Conservation (phyloP, 2,329 filamentous ascomycete genomes). For the Colletotrichum sp. region DNA sequence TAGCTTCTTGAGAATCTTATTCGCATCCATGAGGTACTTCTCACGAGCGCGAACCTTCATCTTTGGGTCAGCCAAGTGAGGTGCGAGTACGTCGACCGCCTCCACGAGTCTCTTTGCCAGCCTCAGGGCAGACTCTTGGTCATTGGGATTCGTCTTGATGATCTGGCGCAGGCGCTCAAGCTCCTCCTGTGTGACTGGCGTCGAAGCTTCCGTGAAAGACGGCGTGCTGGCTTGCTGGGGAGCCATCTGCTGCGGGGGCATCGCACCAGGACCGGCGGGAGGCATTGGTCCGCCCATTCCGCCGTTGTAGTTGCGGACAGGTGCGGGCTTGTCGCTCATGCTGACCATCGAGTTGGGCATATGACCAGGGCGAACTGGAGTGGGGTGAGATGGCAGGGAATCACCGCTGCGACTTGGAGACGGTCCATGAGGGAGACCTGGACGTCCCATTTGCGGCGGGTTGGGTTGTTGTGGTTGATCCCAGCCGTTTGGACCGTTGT, state of each 20-base stretch:
- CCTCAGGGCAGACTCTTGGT: conserved; percentile 72
- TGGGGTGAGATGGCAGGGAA: conserved; percentile 63
- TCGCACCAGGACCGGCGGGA: conserved; percentile 27
- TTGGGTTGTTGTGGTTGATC: background rate
- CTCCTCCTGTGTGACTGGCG: conserved; percentile 78
- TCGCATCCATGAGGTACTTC: conserved; percentile 82
- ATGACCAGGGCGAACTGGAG: conserved; percentile 66
- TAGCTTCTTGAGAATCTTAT: conserved; percentile 92
- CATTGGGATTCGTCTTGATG: conserved; percentile 74
- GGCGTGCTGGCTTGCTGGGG: conserved; percentile 26
- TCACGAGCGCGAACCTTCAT: conserved; percentile 79
- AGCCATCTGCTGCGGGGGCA: conserved; percentile 40
- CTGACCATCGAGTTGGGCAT: conserved; percentile 64
- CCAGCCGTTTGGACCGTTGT: conserved; percentile 21
- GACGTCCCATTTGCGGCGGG: conserved; percentile 13
- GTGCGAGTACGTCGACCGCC: conserved; percentile 77
- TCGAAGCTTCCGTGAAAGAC: conserved; percentile 5
- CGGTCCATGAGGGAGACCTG: conserved; percentile 29
- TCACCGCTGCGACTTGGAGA: conserved; percentile 45
- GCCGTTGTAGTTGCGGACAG: conserved; percentile 60
- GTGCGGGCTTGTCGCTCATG: conserved; percentile 61
- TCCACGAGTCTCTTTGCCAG: conserved; percentile 87
- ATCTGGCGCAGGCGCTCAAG: conserved; percentile 75
- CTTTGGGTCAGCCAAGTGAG: conserved; percentile 69
- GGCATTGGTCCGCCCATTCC: conserved; percentile 49